Evolutionary conservation across 208 protist species (phyloP).

Genomic region (Acanthamoeba triangularis): DNA sequence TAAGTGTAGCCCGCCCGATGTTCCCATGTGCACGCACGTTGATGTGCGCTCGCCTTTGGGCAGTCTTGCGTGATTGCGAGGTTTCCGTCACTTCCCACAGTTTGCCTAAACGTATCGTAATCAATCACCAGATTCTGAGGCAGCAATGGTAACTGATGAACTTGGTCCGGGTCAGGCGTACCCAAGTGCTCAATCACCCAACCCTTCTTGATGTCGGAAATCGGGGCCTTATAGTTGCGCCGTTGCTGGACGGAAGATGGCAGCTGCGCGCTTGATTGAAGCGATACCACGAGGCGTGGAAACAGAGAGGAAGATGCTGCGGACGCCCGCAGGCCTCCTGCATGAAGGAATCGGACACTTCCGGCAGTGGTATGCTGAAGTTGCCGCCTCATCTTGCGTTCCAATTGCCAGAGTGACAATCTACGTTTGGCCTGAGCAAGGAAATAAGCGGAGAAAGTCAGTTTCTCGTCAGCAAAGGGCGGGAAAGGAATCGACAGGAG

Average conservation of each 20-base stretch:
- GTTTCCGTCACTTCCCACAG: conserved; percentile 47
- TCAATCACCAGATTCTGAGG: not conserved
- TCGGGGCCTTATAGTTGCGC: conserved; percentile 25
- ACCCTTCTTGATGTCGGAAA: conserved; percentile 42
- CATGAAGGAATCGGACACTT: not conserved
- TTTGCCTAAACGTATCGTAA: not conserved
- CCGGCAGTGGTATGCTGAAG: not conserved
- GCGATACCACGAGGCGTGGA: not conserved
- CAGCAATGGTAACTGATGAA: not conserved
- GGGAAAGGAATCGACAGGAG: not conserved
- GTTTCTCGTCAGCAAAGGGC: not conserved
- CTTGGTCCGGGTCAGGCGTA: not conserved
- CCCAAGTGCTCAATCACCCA: conserved; percentile 41
- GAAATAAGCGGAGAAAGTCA: not conserved
- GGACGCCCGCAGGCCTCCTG: not conserved
- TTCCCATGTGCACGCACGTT: not conserved
- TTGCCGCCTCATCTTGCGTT: not conserved
- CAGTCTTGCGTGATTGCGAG: conserved; percentile 36
- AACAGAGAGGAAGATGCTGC: not conserved
- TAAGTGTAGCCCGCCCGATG: not conserved
- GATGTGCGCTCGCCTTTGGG: conserved; percentile 32
- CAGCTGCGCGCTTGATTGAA: not conserved
- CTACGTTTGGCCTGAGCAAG: not conserved
- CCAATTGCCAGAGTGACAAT: not conserved
- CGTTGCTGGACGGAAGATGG: not conserved